These are phyloP conservation scores for Naganishia onofrii DNA, from an alignment of 768 basidiomycete genomes.

Conservation along the genomic window DNA sequence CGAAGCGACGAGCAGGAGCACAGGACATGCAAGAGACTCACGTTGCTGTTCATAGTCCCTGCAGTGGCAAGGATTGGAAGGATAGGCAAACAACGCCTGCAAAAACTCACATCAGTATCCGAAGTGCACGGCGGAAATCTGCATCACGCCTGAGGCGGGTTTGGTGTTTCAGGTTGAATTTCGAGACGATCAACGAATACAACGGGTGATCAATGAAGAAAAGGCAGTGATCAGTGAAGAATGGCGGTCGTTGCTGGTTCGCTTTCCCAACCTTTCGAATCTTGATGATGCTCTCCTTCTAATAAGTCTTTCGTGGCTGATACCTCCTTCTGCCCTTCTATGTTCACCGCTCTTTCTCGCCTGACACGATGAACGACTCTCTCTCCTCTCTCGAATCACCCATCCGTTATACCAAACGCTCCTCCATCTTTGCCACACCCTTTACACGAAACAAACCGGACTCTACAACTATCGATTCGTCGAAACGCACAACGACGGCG, in stretches of 20 bases:
- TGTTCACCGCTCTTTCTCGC: not conserved
- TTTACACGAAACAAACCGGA: not conserved
- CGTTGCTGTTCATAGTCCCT: no score
- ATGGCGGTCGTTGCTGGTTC: no score
- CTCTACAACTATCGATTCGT: no score
- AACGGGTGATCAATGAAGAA: no score
- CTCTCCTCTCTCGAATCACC: not conserved
- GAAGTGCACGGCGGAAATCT: no score
- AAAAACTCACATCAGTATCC: no score
- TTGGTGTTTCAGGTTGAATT: constrained; percentile 11
- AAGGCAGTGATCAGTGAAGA: no score
- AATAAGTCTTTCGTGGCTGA: not conserved
- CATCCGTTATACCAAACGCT: not conserved
- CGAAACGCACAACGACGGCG: not conserved
- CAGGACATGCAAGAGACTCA: no score
- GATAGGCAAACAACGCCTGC: no score
- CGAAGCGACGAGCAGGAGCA: no score
- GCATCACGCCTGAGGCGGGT: not conserved
- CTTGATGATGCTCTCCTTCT: not conserved
- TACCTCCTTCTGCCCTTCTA: not conserved
- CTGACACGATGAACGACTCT: not conserved
- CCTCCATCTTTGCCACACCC: not conserved
- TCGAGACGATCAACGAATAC: not conserved
- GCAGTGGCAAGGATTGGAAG: no score
- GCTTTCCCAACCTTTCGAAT: no score